Evolutionary conservation across 305 asterid genomes (phyloP), one percentile per base, ranked within the genome.

Genomic region (Fraxinus greggii): DNA sequence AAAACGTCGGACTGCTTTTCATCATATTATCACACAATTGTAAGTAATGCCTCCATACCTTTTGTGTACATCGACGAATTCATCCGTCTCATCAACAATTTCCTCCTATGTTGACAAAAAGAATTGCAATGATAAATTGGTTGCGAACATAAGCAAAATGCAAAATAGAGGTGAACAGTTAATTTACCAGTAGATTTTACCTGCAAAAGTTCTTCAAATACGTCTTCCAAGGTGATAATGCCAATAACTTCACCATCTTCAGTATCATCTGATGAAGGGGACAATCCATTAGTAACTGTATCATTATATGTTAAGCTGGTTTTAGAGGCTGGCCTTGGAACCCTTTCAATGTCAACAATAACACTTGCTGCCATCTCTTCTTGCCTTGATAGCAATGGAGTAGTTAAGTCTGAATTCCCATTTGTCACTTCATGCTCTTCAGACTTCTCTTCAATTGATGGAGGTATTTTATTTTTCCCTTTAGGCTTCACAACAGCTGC

Each of bases 41-140:
- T 9, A 82, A 54, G 10, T 2, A 70, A 38, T 67, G 35, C 48
- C 81, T 21, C 40, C 51, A 48, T 87, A 91, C 98, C 98, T 94
- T 84, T 91, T 94, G 79, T 96, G 98, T 79, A 96, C 98, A 80
- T 96, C 99, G 35, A 96, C 99, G 54, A 73, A 96, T 85, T 94
- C 99, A 79, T 96, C 98, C 0, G 99, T 93, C 91, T 96, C 99
- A 56, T 96, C 99, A 4, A 96, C 99, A 83, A 96, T 96, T 88
- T 96, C 98, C 86, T 96, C 98, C 98, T 93, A 87, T 84, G 86
- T 79, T n/a, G 24, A 3, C 33, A n/a, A 13, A 48, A 75, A 54
- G 79, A 80, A 63, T 36, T 19, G 78, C 75, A 42, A 51, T 1
- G 7, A 19, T 76, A 21, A 7, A 36, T 23, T 63, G 61, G 29